A percentile compares a stretch with the other conserved stretches of the same genome.
phyloP scores from a whole-genome alignment of 306 rosid species.

The Oxytropis ochrocephala region DNA sequence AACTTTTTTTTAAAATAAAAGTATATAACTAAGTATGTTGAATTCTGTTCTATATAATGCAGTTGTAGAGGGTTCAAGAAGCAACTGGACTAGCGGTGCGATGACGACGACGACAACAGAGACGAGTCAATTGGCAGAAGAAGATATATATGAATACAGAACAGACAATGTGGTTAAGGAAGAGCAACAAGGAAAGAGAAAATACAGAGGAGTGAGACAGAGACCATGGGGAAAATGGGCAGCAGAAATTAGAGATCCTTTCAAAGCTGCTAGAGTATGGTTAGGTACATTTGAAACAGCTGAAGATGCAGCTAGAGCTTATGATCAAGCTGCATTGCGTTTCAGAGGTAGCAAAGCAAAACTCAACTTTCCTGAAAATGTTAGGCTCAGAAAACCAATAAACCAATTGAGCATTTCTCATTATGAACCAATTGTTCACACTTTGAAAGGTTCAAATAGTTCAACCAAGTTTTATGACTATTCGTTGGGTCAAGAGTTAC shows the following conservation, averaged over 20 bases:
- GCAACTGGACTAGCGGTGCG: background rate
- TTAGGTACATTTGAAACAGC: constrained; percentile 57
- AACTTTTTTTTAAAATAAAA: no score
- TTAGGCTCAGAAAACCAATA: constrained; percentile 15
- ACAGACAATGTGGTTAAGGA: background rate
- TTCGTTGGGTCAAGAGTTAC: background rate
- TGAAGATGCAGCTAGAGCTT: constrained; percentile 51
- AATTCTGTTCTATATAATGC: background rate
- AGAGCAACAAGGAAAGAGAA: constrained; percentile 26
- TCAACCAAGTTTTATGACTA: background rate
- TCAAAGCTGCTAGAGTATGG: constrained; percentile 59
- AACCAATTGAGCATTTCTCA: constrained; percentile 8
- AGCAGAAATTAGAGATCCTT: constrained; percentile 63
- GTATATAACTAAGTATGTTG: background rate
- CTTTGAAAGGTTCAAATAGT: constrained; percentile 4
- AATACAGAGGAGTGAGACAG: constrained; percentile 72
- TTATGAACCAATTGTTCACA: constrained; percentile 36
- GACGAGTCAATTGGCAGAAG: background rate
- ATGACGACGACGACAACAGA: background rate
- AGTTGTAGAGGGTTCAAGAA: constrained; percentile 15
- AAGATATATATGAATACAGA: constrained; percentile 33
- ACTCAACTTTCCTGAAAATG: constrained; percentile 66
- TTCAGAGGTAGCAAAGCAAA: constrained; percentile 65
- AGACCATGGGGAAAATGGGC: constrained; percentile 82
- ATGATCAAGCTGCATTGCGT: constrained; percentile 54